phyloP scores from a whole-genome alignment of 331 rosid species.

The Stylosanthes scabra region DNA sequence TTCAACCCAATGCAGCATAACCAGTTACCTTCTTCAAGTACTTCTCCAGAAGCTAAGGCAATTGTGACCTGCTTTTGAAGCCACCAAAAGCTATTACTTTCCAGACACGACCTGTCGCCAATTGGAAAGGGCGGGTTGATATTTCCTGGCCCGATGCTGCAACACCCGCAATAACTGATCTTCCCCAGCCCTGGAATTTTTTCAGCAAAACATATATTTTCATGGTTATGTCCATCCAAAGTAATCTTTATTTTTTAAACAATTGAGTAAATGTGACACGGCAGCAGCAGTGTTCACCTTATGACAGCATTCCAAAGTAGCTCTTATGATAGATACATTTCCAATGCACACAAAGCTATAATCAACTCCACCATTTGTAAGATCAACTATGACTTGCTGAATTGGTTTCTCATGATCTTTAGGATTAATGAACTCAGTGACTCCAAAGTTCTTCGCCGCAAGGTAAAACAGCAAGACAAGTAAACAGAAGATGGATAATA shows the following conservation, averaged over 20 bases:
- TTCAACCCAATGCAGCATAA: too few species aligned
- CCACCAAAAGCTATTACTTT: conserved; percentile 99
- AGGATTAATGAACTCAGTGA: conserved; percentile 92
- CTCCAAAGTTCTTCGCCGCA: conserved; percentile 61
- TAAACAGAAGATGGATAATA: neutral
- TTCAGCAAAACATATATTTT: conserved; percentile 26
- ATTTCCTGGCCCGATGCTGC: conserved; percentile 98
- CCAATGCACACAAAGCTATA: conserved; percentile 99
- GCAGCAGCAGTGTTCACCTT: conserved; percentile 57
- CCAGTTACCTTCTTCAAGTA: conserved; percentile 88
- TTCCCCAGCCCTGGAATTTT: conserved; percentile 93
- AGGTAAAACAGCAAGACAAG: conserved; percentile 28
- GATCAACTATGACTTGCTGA: conserved; percentile 89
- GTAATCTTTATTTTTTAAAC: conserved; percentile 36
- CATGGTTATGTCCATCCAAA: conserved; percentile 13
- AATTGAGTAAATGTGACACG: conserved; percentile 20
- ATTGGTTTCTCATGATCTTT: conserved; percentile 93
- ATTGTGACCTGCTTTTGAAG: conserved; percentile 98
- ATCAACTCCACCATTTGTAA: conserved; percentile 97
- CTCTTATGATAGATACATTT: conserved; percentile 92
- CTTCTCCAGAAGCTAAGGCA: conserved; percentile 97
- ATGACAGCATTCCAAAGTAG: conserved; percentile 98
- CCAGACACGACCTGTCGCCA: conserved; percentile 99
- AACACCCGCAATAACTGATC: conserved; percentile 95
- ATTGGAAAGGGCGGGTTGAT: conserved; percentile 96